Evolutionary conservation across 2,329 filamentous ascomycete genomes (phyloP).

Genomic region (Penicillium sp.): DNA sequence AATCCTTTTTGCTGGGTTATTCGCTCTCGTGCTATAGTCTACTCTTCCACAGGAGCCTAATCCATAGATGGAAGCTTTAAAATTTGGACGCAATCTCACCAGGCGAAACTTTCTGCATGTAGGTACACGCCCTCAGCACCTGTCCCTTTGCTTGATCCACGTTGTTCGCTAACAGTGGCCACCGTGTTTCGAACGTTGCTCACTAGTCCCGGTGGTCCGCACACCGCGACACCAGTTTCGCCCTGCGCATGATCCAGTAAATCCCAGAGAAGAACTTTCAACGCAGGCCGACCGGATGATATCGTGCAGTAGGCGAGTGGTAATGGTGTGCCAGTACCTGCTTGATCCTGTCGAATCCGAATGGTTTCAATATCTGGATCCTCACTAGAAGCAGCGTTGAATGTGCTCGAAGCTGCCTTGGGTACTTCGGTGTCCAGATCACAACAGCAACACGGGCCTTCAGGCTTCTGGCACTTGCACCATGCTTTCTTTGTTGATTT

Average conservation of each 20-base stretch:
- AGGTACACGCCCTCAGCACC: conserved; percentile 9
- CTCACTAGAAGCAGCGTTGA: not conserved
- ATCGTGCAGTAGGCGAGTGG: not conserved
- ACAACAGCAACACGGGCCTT: conserved; percentile 5
- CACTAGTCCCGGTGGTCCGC: conserved; percentile 5
- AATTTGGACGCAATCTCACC: not conserved
- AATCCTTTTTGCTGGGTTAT: too few species aligned
- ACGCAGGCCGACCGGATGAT: conserved; percentile 2
- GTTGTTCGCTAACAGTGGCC: conserved; percentile 8
- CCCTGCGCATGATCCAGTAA: conserved; percentile 4
- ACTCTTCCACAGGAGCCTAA: too few species aligned
- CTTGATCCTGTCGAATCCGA: not conserved
- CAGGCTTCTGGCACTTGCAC: conserved; percentile 1
- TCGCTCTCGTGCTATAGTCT: too few species aligned
- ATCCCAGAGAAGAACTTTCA: conserved; percentile 1
- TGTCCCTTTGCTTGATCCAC: conserved; percentile 8
- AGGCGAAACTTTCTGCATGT: conserved; percentile 7
- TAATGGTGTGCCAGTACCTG: not conserved
- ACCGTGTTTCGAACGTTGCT: conserved; percentile 6
- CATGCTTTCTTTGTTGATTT: not conserved
- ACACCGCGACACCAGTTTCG: conserved; percentile 9
- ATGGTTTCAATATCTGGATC: not conserved
- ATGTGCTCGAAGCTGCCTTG: not conserved
- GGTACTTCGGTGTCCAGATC: not conserved
- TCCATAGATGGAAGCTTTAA: too few species aligned